These are phyloP conservation scores for Jamesozyma lodderae DNA, from an alignment of 805 yeast genomes.

Conservation along the genomic window DNA sequence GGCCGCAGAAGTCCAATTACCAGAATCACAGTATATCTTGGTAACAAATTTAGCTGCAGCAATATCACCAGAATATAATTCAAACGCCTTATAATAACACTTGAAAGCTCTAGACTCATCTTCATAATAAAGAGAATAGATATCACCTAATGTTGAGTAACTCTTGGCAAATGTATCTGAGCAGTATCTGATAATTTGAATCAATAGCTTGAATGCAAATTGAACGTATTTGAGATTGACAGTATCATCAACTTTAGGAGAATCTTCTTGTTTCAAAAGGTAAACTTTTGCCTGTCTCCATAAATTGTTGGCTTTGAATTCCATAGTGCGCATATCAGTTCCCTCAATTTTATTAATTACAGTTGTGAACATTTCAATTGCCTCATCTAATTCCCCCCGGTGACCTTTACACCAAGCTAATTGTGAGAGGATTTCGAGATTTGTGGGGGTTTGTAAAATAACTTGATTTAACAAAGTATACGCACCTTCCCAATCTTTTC, in stretches of 20 bases:
- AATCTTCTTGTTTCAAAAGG: slow-evolving; percentile 29
- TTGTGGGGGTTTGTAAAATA: slow-evolving; percentile 38
- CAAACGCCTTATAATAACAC: slow-evolving; percentile 85
- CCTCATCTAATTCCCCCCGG: slow-evolving; percentile 40
- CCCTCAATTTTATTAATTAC: slow-evolving; percentile 36
- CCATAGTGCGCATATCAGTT: slow-evolving; percentile 42
- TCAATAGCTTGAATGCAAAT: slow-evolving; percentile 48
- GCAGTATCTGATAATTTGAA: slow-evolving; percentile 53
- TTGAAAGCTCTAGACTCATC: slow-evolving; percentile 68
- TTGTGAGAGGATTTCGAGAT: slow-evolving; percentile 56
- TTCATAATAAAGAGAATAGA: slow-evolving; percentile 49
- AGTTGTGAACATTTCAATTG: slow-evolving; percentile 29
- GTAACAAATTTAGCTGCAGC: slow-evolving; percentile 68
- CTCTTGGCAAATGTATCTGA: slow-evolving; percentile 65
- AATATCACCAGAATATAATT: slow-evolving; percentile 68
- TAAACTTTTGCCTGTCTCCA: slow-evolving; percentile 72
- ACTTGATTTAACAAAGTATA: slow-evolving; percentile 43
- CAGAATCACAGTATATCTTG: slow-evolving; percentile 50
- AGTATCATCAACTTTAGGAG: slow-evolving; percentile 5
- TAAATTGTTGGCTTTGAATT: slow-evolving; percentile 47
- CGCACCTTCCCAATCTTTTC: slow-evolving; percentile 50
- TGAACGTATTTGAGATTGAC: slow-evolving; percentile 28
- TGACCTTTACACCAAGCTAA: slow-evolving; percentile 70
- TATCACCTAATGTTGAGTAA: slow-evolving; percentile 68
- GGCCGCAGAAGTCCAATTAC: slow-evolving; percentile 83